Evolutionary conservation across 23 red algal genomes (phyloP), one percentile per base, ranked within the genome.

Genomic region (Gracilaria vermiculophylla): DNA sequence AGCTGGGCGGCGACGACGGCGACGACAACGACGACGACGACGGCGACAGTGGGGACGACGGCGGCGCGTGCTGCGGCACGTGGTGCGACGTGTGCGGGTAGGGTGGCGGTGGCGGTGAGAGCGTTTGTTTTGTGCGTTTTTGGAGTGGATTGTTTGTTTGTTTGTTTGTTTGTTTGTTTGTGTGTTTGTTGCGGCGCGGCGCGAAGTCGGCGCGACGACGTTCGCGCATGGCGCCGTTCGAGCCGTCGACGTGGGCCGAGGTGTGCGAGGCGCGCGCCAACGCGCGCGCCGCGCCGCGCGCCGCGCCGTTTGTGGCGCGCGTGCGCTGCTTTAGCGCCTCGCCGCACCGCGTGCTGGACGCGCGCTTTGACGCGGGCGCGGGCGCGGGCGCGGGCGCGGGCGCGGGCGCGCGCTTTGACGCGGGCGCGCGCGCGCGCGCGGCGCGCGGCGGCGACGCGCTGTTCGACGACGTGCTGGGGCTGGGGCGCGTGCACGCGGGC

Each of bases 221-320:
- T 19, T 7, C 55, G n/a, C 27, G 25, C 53, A 83, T 78, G 78
- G 43, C 80, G 25, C 57, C 73, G 15, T 93, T 93, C 73, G 78
- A 93, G 42, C 90, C 90, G 65, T 76, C 62, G 58, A 93, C 90
- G 31, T 93, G 90, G 90, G 90, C 90, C 3, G 90, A 93, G 55
- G 90, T 93, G 41, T 74, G 45, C 48, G 90, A 93, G 33, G 90
- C 90, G 35, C 10, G 36, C 27, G 66, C 72, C 29, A 58, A 76
- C 51, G 76, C 31, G 49, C 56, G 47, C 24, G 27, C 50, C 34
- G 24, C 54, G 24, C 54, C 3, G 2, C 48, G 20, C 27, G 17
- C 11, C 35, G 21, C 66, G 69, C 42, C 20, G 41, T 79, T 93
- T 0, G 66, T 80, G 24, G 39, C 55, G 31, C 50, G 57, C 9